Base-by-base conservation (phyloP, 1,139 yeast species). In the Suhomyces taliae region DNA sequence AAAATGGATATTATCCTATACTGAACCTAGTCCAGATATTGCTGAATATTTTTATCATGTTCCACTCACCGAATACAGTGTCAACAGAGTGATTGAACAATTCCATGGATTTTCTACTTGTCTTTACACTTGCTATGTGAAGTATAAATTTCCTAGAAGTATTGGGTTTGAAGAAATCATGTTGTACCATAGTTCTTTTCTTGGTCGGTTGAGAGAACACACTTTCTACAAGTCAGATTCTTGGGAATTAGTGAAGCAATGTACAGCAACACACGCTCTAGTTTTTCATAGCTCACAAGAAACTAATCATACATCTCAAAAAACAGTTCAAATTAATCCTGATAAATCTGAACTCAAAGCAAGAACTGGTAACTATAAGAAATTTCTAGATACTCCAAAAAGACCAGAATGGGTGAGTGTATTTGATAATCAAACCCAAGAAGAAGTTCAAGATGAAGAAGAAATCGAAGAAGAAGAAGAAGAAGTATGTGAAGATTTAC, bases 341-440 rank as follows among this genome's bases (percentile, higher is more conserved):
- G 35, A 42, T 7, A 34, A 37, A 11, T 24, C 34, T 11, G 35
- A 27, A 24, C n/a, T 36, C 9, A 35, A 19, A 19, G 24, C 49
- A 2, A 39, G 36, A 19, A 46, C 49, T 1, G 49, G 49, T 7
- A 36, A 46, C 33, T 46, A 46, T 35, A 43, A 36, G 27, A 40
- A 43, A n/a, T 46, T 40, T 26, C 37, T 46, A 33, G 26, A 27
- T 6, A 12, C 39, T 3, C 19, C 34, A 15, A 15, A 37, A n/a
- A 26, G 14, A 9, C 49, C 49, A 10, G 32, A 39, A 15, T 46
- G 46, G 49, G 43, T 35, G 9, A 31, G 32, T n/a, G 34, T 43
- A 9, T 46, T 46, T 26, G 40, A 42, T 10, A 4, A 19, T 19
- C 24, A 19, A 19, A 19, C 4, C 6, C 24, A 19, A 19, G 24